These are phyloP conservation scores for Fusarium sp. DNA, from an alignment of 2,329 filamentous ascomycete genomes.

Conservation along the genomic window DNA sequence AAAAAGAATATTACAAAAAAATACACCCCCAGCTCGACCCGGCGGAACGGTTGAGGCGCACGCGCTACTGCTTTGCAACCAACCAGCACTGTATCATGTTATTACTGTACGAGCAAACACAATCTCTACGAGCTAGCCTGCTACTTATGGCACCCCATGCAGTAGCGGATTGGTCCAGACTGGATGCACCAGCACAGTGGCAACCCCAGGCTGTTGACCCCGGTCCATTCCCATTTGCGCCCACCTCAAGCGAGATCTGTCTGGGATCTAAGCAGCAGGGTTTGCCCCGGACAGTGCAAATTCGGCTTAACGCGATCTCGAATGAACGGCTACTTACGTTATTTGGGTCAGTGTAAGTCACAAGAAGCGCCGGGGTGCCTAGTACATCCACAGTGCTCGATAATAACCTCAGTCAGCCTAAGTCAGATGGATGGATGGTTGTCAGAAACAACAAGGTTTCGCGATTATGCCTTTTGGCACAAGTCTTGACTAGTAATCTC, in stretches of 20 bases:
- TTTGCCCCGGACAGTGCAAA: slow-evolving; percentile 40
- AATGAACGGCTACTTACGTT: slow-evolving; percentile 27
- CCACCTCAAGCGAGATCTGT: slow-evolving; percentile 35
- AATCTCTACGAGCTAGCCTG: slow-evolving; percentile 18
- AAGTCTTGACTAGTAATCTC: not conserved
- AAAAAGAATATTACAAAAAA: not conserved
- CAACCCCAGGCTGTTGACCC: slow-evolving; percentile 24
- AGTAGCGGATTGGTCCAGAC: slow-evolving; percentile 21
- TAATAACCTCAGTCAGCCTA: slow-evolving; percentile 4
- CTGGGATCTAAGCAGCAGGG: slow-evolving; percentile 41
- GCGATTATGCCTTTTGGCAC: slow-evolving; percentile 10
- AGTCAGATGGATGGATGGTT: slow-evolving; percentile 15
- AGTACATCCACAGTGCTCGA: slow-evolving; percentile 19
- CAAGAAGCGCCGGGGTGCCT: slow-evolving; percentile 15
- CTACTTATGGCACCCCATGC: slow-evolving; percentile 8
- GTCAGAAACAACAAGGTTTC: slow-evolving; percentile 25
- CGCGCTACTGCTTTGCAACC: slow-evolving; percentile 8
- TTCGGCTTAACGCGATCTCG: slow-evolving; percentile 41
- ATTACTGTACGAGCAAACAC: slow-evolving; percentile 29
- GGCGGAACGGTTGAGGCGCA: slow-evolving; percentile 33
- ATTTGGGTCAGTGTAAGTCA: slow-evolving; percentile 30
- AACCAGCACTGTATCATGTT: slow-evolving; percentile 20
- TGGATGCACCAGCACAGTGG: slow-evolving; percentile 38
- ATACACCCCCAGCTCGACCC: slow-evolving; percentile 21
- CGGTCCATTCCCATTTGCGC: slow-evolving; percentile 19